A percentile compares a stretch with the other conserved stretches of the same genome.
phyloP scores from a whole-genome alignment of 2,329 filamentous ascomycete genomes.

The Aspergillus tubingensis region DNA sequence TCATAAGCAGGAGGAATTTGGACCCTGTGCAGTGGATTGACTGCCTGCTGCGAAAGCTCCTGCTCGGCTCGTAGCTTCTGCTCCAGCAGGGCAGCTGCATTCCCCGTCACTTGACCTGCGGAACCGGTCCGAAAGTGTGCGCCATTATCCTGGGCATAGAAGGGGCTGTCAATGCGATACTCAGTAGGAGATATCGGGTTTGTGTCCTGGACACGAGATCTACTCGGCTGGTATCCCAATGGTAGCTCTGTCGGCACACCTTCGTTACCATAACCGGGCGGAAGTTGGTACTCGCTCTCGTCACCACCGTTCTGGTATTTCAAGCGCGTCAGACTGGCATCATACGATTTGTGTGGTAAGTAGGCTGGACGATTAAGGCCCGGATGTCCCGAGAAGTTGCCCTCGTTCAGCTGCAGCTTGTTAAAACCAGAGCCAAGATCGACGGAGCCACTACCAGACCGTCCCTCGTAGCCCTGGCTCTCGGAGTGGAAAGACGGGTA shows the following conservation, averaged over 20 bases:
- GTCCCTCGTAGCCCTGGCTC: conserved; percentile 35
- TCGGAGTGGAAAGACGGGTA: conserved; percentile 45
- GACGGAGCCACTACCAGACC: conserved; percentile 30
- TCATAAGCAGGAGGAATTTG: conserved; percentile 38
- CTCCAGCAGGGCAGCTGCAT: conserved; percentile 50
- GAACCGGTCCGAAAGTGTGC: conserved; percentile 49
- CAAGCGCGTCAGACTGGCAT: conserved; percentile 48
- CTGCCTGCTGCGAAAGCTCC: conserved; percentile 32
- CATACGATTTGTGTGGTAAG: conserved; percentile 43
- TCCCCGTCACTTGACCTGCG: conserved; percentile 45
- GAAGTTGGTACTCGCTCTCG: conserved; percentile 31
- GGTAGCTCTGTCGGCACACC: conserved; percentile 31
- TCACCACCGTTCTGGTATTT: conserved; percentile 40
- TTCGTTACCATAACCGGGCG: conserved; percentile 31
- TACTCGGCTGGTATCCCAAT: conserved; percentile 39
- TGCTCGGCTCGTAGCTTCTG: conserved; percentile 51
- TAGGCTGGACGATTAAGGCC: conserved; percentile 32
- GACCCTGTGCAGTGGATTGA: conserved; percentile 33
- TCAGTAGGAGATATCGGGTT: conserved; percentile 51
- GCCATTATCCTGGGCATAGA: conserved; percentile 50
- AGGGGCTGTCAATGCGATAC: conserved; percentile 48
- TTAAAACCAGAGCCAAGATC: conserved; percentile 36
- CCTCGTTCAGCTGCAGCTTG: conserved; percentile 40
- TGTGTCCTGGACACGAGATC: conserved; percentile 46
- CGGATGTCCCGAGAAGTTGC: conserved; percentile 35